A percentile compares a stretch with the other conserved stretches of the same genome.
phyloP scores from a whole-genome alignment of 163 green algal genomes.

The Chlamydomonas reinhardtii region DNA sequence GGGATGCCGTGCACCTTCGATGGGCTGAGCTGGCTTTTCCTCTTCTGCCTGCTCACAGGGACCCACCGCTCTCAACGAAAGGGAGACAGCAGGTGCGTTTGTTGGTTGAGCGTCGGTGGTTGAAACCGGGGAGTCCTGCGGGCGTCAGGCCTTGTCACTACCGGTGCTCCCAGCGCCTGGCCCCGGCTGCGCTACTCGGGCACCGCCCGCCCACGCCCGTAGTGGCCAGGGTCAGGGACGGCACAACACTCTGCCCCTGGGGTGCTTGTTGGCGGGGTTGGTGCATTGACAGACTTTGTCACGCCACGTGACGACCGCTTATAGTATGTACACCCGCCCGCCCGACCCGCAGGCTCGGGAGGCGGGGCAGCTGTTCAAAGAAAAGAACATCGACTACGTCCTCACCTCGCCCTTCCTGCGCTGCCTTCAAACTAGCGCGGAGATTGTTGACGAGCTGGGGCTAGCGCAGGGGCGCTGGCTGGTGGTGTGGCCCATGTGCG shows the following conservation, averaged over 20 bases:
- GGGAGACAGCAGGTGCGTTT: constrained; percentile 29
- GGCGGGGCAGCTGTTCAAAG: constrained; percentile 18
- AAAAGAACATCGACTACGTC: constrained; percentile 47
- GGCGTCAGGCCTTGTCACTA: too few species aligned
- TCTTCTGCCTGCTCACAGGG: background rate
- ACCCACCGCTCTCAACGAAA: constrained; percentile 28
- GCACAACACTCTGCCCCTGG: too few species aligned
- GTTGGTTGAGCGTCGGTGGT: background rate
- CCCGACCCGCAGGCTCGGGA: constrained; percentile 13
- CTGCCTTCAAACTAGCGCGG: constrained; percentile 64
- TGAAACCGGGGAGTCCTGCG: too few species aligned
- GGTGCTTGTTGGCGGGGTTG: too few species aligned
- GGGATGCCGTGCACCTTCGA: background rate
- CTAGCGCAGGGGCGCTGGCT: constrained; percentile 59
- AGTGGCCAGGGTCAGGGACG: too few species aligned
- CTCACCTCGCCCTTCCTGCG: constrained; percentile 60
- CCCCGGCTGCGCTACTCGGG: too few species aligned
- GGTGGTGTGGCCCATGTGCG: constrained; percentile 59
- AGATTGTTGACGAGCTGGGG: constrained; percentile 49
- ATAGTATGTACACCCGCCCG: too few species aligned
- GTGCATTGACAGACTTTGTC: too few species aligned
- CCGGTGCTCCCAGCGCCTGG: too few species aligned
- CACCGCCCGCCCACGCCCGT: too few species aligned
- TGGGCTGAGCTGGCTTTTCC: background rate
- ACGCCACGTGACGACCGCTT: too few species aligned